Percentiles rank a stretch among this genome's conserved stretches.
Conservation (phyloP, 1,139 yeast genomes). For the Yamadazyma sp. region DNA sequence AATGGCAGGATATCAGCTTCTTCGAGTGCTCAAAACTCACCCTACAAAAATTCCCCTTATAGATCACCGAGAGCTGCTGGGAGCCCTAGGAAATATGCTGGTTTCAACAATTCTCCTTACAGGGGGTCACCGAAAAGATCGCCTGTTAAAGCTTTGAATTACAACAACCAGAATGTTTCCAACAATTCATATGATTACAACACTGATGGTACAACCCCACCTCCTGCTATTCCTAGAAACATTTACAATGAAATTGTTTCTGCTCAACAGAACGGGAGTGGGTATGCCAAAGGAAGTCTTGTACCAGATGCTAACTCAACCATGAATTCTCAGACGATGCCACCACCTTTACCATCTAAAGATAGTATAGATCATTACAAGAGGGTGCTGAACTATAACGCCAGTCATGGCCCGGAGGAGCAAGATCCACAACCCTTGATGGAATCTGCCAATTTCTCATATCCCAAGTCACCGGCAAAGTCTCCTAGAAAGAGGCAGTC, state of each 20-base stretch:
- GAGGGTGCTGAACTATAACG: conserved; percentile 15
- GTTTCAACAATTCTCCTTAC: conserved; percentile 16
- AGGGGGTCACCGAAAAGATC: conserved; percentile 25
- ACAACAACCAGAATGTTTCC: conserved; percentile 7
- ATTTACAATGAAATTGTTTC: conserved; percentile 48
- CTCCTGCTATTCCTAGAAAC: conserved; percentile 45
- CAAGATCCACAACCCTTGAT: conserved; percentile 14
- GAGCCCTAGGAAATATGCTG: conserved; percentile 14
- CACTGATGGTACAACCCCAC: conserved; percentile 10
- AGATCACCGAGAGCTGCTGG: conserved; percentile 27
- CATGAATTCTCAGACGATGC: conserved; percentile 25
- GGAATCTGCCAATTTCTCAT: conserved; percentile 32
- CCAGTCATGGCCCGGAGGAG: neutral
- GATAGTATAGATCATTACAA: conserved; percentile 26
- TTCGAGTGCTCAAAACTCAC: conserved; percentile 38
- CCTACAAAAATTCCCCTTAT: conserved; percentile 22
- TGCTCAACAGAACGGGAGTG: conserved; percentile 35
- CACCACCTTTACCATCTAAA: conserved; percentile 45
- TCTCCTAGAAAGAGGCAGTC: conserved; percentile 31
- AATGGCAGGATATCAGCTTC: conserved; percentile 29
- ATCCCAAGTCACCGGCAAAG: conserved; percentile 8
- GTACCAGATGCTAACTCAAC: conserved; percentile 1
- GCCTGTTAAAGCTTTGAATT: conserved; percentile 17
- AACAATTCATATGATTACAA: neutral
- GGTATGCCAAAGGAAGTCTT: conserved; percentile 7